These are phyloP conservation scores for Zea luxurians DNA, from an alignment of 176 grass and related monocot species.

Conservation along the genomic window DNA sequence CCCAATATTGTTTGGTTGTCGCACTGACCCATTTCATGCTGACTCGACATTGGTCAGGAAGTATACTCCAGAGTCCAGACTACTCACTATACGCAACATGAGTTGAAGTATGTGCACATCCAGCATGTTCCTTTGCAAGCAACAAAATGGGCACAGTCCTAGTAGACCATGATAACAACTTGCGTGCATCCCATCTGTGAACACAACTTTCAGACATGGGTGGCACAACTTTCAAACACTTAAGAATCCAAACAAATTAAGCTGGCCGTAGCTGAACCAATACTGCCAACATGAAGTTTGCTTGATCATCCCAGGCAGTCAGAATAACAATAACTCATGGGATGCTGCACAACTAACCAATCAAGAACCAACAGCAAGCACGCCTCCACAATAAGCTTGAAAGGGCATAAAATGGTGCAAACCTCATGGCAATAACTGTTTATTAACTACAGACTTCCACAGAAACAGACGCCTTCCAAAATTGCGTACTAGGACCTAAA, in stretches of 20 bases:
- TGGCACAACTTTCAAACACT: constrained; percentile 16
- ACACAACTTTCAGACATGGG: not conserved
- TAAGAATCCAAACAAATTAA: not conserved
- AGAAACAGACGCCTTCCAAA: not conserved
- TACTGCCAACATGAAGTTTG: constrained; percentile 6
- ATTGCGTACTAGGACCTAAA: constrained; percentile 4
- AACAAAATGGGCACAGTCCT: not conserved
- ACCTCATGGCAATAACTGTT: not conserved
- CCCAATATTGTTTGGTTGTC: too few species aligned
- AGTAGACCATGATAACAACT: constrained; percentile 2
- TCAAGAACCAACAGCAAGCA: not conserved
- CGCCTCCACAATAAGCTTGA: constrained; percentile 6
- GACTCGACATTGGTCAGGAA: not conserved
- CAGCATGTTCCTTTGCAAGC: not conserved
- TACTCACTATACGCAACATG: not conserved
- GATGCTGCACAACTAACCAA: constrained; percentile 7
- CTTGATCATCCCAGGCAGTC: not conserved
- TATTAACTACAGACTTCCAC: not conserved
- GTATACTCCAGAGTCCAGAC: constrained; percentile 9
- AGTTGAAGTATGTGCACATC: not conserved
- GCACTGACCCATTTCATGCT: constrained; percentile 1
- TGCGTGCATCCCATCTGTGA: not conserved
- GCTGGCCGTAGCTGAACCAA: constrained; percentile 17
- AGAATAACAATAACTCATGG: constrained; percentile 3
- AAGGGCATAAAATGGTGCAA: not conserved